Percentiles rank a stretch among this genome's conserved stretches.
Evolutionary conservation across 768 basidiomycete species (phyloP).

Genomic region (Boletus rex-veris): DNA sequence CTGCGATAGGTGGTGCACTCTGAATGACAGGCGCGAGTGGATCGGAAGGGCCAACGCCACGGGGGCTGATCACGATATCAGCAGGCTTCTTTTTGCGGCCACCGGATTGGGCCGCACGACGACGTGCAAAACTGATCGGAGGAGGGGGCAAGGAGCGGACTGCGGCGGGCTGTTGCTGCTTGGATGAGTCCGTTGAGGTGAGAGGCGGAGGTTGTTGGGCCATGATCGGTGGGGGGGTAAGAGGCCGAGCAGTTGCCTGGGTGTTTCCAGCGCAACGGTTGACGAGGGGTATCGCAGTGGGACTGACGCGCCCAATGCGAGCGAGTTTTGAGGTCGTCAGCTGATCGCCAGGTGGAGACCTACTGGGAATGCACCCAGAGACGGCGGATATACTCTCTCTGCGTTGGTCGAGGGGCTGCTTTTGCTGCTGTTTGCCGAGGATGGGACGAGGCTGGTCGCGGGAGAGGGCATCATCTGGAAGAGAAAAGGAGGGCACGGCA

Average conservation of each 20-base stretch:
- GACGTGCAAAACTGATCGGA: slow-evolving; percentile 74
- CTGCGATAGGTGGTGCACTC: slow-evolving; percentile 65
- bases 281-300: slow-evolving; percentile 25
- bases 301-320: slow-evolving; percentile 38
- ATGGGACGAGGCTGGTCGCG: slow-evolving; percentile 42
- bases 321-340: slow-evolving; percentile 27
- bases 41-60: slow-evolving; percentile 49
- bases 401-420: slow-evolving; percentile 67
- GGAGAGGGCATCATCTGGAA: slow-evolving; percentile 49
- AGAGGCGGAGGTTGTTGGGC: slow-evolving; percentile 18
- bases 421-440: slow-evolving; percentile 68
- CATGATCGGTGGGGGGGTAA: slow-evolving; percentile 25
- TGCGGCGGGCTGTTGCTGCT: slow-evolving; percentile 18
- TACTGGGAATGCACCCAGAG: slow-evolving; percentile 24
- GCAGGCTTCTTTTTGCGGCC: slow-evolving; percentile 67
- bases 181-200: slow-evolving; percentile 14
- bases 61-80: slow-evolving; percentile 73
- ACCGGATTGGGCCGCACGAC: slow-evolving; percentile 65
- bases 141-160: slow-evolving; percentile 56
- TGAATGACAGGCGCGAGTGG: slow-evolving; percentile 67
- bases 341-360: slow-evolving; percentile 24
- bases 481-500: slow-evolving; percentile 58
- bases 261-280: slow-evolving; percentile 29
- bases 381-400: slow-evolving; percentile 46
- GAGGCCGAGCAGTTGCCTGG: slow-evolving; percentile 24